A percentile compares a stretch with the other conserved stretches of the same genome.
These are phyloP conservation scores for Narthecium ossifragum DNA, from an alignment of 106 monocot species.

Conservation along the genomic window DNA sequence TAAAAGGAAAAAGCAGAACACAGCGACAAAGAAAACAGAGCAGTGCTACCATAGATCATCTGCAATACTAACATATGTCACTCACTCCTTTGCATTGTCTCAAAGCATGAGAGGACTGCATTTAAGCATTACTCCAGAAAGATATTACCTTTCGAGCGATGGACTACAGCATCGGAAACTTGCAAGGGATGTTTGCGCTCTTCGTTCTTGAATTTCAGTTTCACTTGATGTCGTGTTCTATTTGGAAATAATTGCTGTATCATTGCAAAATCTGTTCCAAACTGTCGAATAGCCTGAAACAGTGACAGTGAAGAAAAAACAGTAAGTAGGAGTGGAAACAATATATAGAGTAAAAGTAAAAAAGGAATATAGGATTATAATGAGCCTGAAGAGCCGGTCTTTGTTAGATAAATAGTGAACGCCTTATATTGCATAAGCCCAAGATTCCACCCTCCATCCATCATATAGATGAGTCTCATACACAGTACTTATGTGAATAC, in stretches of 20 bases:
- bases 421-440: no score
- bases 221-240: slow-evolving; percentile 65
- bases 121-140: no score
- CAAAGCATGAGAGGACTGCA: no score
- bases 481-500: neutral
- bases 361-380: neutral
- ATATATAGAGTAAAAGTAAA: neutral
- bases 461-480: neutral
- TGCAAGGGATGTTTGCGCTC: slow-evolving; percentile 58
- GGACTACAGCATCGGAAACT: slow-evolving; percentile 57
- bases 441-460: no score
- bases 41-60: no score
- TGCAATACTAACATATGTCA: no score
- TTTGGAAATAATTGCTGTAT: slow-evolving; percentile 67
- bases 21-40: no score
- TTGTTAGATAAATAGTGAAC: no score
- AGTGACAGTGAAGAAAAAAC: neutral
- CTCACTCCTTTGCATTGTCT: no score
- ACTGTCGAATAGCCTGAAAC: slow-evolving; percentile 68
- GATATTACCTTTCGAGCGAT: slow-evolving; percentile 48
- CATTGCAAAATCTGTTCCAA: slow-evolving; percentile 90
- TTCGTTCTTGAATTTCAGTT: slow-evolving; percentile 79
- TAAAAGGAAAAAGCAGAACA: no score
- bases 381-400: neutral
- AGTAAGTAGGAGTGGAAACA: neutral